Conservation (phyloP, 176 grass and related monocot genomes). For the Stipa capillata region DNA sequence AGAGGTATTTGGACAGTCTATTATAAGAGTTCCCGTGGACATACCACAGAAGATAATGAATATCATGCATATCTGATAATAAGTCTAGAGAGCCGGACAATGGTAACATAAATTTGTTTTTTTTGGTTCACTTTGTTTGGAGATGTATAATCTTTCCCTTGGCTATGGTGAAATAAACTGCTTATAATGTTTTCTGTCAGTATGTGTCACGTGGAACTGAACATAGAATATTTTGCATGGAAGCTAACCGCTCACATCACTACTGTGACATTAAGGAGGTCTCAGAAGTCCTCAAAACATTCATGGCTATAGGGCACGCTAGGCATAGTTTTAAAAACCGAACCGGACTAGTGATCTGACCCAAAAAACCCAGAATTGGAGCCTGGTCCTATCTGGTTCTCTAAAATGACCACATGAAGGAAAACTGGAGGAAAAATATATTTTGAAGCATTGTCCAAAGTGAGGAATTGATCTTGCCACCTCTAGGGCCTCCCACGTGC, state of each 20-base stretch:
- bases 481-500: no score
- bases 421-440: neutral
- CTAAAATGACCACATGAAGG: neutral
- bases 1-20: slow-evolving; percentile 99
- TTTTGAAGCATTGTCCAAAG: neutral
- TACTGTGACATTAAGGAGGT: neutral
- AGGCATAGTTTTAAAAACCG: neutral
- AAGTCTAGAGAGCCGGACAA: slow-evolving; percentile 83
- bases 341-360: neutral
- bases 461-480: no score
- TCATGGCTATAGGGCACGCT: neutral
- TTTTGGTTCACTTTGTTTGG: neutral
- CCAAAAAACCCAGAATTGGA: neutral
- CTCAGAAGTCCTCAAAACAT: neutral
- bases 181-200: neutral
- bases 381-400: neutral
- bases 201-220: neutral
- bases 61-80: slow-evolving; percentile 99
- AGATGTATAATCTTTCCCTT: no score
- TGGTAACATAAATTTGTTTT: slow-evolving; percentile 55
- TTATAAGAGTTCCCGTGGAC: slow-evolving; percentile 81
- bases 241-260: neutral
- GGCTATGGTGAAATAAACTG: no score
- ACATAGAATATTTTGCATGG: neutral
- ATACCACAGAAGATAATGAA: slow-evolving; percentile 72